These are phyloP conservation scores for Geotrichum cucujoidarum DNA, from an alignment of 1,139 yeast species.

Conservation along the genomic window DNA sequence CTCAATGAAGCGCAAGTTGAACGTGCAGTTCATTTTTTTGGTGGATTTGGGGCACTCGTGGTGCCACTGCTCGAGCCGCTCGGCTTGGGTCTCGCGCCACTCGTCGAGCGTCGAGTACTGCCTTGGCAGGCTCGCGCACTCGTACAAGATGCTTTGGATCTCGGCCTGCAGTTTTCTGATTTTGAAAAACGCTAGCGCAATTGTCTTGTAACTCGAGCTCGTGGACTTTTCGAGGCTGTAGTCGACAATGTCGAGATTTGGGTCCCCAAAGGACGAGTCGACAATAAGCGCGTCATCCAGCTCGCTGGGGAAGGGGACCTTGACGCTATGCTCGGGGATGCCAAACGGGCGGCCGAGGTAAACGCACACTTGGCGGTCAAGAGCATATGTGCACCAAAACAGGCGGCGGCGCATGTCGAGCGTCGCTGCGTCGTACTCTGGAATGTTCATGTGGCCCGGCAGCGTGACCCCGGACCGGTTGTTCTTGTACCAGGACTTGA, in stretches of 20 bases:
- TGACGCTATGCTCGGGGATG: conserved; percentile 61
- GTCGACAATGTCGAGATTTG: conserved; percentile 23
- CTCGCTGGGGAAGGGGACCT: conserved; percentile 63
- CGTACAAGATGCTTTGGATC: conserved; percentile 66
- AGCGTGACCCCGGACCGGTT: conserved; percentile 9
- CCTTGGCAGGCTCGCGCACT: conserved; percentile 66
- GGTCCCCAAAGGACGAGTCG: conserved; percentile 22
- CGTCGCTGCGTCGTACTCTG: conserved; percentile 45
- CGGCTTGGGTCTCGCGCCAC: conserved; percentile 54
- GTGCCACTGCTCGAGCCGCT: conserved; percentile 59
- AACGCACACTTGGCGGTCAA: conserved; percentile 74
- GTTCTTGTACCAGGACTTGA: conserved; percentile 28
- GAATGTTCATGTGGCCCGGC: conserved; percentile 10
- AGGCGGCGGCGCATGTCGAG: conserved; percentile 69
- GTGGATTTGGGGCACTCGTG: conserved; percentile 51
- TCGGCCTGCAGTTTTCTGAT: conserved; percentile 74
- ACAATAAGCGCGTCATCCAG: conserved; percentile 65
- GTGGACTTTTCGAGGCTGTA: conserved; percentile 22
- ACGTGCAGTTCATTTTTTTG: conserved; percentile 66
- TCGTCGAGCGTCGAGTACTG: conserved; percentile 48
- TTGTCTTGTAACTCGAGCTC: conserved; percentile 54
- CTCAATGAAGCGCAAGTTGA: conserved; percentile 62
- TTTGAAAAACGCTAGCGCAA: conserved; percentile 60
- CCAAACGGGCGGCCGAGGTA: conserved; percentile 71
- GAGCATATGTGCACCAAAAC: conserved; percentile 84